Evolutionary conservation across 129 eudicot species (phyloP).

Genomic region (Dittrichia graveolens): DNA sequence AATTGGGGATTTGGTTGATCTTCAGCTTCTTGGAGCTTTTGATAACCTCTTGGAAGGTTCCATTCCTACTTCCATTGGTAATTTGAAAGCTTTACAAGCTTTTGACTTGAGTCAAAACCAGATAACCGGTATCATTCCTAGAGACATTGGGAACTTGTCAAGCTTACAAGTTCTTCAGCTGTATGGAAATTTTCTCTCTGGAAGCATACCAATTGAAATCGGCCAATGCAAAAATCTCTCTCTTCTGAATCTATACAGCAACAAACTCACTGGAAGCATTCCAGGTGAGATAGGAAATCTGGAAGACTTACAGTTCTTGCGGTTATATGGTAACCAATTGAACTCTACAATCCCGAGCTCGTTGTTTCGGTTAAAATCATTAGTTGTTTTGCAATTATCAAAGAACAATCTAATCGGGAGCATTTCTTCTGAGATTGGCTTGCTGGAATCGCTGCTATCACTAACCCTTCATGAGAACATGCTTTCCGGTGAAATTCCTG

Average conservation of each 20-base stretch:
- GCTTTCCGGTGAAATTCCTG: conserved; percentile 61
- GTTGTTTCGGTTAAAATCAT: conserved; percentile 50
- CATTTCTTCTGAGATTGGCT: conserved; percentile 51
- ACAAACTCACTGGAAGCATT: conserved; percentile 57
- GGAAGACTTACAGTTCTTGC: conserved; percentile 40
- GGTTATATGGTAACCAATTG: conserved; percentile 53
- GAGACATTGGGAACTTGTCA: conserved; percentile 60
- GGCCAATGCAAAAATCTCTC: conserved; percentile 57
- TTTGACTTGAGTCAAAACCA: conserved; percentile 55
- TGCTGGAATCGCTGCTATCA: conserved; percentile 41
- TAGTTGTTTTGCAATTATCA: conserved; percentile 54
- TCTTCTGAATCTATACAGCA: conserved; percentile 46
- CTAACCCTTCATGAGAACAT: conserved; percentile 66
- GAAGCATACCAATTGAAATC: conserved; percentile 58
- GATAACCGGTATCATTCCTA: conserved; percentile 57
- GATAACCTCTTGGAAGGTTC: conserved; percentile 51
- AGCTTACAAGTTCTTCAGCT: conserved; percentile 50
- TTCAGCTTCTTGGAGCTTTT: conserved; percentile 51
- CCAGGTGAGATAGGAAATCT: conserved; percentile 72
- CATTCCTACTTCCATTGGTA: conserved; percentile 64
- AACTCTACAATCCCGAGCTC: conserved; percentile 66
- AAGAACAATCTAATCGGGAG: conserved; percentile 50
- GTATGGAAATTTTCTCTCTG: conserved; percentile 51
- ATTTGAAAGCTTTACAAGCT: conserved; percentile 41
- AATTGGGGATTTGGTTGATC: conserved; percentile 57